These are phyloP conservation scores for Saccharomycopsis phalli DNA, from an alignment of 1,139 yeast species.

Conservation along the genomic window DNA sequence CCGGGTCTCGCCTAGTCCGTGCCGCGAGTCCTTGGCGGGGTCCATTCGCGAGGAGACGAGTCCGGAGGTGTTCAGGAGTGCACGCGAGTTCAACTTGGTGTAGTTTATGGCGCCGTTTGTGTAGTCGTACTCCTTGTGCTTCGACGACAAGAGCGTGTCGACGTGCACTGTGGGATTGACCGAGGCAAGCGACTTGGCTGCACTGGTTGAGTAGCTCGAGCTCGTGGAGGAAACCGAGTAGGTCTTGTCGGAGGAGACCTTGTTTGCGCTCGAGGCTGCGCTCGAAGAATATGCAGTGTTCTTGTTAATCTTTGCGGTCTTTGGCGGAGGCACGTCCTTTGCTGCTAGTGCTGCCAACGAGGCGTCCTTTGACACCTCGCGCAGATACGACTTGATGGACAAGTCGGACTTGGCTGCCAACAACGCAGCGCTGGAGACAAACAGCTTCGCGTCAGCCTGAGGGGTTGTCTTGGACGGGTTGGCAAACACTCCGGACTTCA, in stretches of 20 bases:
- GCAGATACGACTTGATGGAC: conserved; percentile 55
- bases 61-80: conserved; percentile 3
- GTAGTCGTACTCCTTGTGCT: neutral
- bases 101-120: conserved; percentile 5
- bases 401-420: conserved; percentile 61
- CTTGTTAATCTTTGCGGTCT: conserved; percentile 31
- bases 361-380: conserved; percentile 57
- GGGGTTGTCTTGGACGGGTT: conserved; percentile 60
- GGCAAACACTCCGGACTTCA: conserved; percentile 65
- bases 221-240: conserved; percentile 21
- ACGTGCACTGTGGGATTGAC: conserved; percentile 5
- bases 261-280: conserved; percentile 22
- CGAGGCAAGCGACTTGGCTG: conserved; percentile 23
- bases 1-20: conserved; percentile 2
- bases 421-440: conserved; percentile 65
- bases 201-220: conserved; percentile 24
- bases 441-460: conserved; percentile 49
- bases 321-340: conserved; percentile 31
- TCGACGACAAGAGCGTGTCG: neutral
- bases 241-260: conserved; percentile 8
- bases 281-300: conserved; percentile 28
- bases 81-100: conserved; percentile 5
- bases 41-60: conserved; percentile 24
- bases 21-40: conserved; percentile 26
- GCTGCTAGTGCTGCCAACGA: conserved; percentile 56